Evolutionary conservation across 805 yeast species (phyloP).

Genomic region (Candida jianshihensis): DNA sequence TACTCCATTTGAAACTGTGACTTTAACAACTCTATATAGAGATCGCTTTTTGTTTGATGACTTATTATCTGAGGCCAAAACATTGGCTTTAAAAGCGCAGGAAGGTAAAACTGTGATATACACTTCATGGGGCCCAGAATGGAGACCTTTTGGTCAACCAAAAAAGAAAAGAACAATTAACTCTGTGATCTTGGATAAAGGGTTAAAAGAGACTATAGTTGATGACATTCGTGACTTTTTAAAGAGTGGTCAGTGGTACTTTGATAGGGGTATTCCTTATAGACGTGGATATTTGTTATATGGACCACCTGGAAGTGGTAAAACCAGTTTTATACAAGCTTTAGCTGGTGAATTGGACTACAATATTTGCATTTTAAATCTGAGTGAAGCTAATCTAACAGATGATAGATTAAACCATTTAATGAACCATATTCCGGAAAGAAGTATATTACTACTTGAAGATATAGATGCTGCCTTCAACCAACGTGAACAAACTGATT

Average conservation of each 20-base stretch:
- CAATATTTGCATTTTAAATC: constrained; percentile 86
- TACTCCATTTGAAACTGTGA: constrained; percentile 94
- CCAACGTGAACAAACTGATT: constrained; percentile 67
- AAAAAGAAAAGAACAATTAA: constrained; percentile 77
- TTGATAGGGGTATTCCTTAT: constrained; percentile 94
- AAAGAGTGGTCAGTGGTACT: constrained; percentile 81
- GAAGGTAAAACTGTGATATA: constrained; percentile 93
- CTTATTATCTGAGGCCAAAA: constrained; percentile 76
- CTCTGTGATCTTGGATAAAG: constrained; percentile 78
- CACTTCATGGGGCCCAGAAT: constrained; percentile 96
- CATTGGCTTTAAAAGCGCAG: constrained; percentile 68
- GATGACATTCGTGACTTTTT: constrained; percentile 77
- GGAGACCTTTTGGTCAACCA: constrained; percentile 98
- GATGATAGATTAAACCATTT: constrained; percentile 92
- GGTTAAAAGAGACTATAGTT: constrained; percentile 58
- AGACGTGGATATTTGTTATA: constrained; percentile 88
- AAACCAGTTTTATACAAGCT: constrained; percentile 93
- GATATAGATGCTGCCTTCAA: constrained; percentile 96
- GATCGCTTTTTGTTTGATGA: constrained; percentile 68
- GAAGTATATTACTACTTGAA: constrained; percentile 79
- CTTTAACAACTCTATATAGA: constrained; percentile 79
- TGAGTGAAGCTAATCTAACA: constrained; percentile 85
- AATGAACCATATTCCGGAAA: constrained; percentile 92
- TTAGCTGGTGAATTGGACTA: constrained; percentile 94
- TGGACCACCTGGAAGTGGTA: constrained; percentile 98